Conservation (phyloP, 306 rosid genomes). For the Vicia sativa region DNA sequence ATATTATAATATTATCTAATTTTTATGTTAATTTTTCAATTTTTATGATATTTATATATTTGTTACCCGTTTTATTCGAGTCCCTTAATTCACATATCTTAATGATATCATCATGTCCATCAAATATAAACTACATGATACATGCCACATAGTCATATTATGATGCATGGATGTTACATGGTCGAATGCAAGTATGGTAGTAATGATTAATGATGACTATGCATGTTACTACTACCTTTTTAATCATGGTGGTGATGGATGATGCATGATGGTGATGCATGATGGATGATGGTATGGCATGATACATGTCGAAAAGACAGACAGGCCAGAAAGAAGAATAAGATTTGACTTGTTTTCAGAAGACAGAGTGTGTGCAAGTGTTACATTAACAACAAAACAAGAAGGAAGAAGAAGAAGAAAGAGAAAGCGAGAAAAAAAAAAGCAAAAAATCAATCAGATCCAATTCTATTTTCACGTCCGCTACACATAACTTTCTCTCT, state of each 20-base stretch:
- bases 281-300: constrained; percentile 1
- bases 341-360: constrained; percentile 40
- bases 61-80: not conserved
- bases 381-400: constrained; percentile 7
- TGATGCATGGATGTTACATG: not conserved
- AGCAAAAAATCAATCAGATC: constrained; percentile 75
- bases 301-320: constrained; percentile 21
- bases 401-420: constrained; percentile 9
- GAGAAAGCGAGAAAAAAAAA: constrained; percentile 21
- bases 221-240: not conserved
- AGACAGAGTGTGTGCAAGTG: constrained; percentile 26
- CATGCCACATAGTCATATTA: not conserved
- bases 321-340: constrained; percentile 30
- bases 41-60: not conserved
- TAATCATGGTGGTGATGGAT: not conserved
- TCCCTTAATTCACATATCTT: not conserved
- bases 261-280: not conserved
- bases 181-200: not conserved
- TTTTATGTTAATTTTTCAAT: too few relatives aligned
- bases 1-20: too few relatives aligned
- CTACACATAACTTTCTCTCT: constrained; percentile 41
- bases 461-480: constrained; percentile 96
- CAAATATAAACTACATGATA: not conserved
- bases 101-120: not conserved
- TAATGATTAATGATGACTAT: not conserved